phyloP scores from a whole-genome alignment of 1,139 yeast species.

The Blastobotrys arbuscula region DNA sequence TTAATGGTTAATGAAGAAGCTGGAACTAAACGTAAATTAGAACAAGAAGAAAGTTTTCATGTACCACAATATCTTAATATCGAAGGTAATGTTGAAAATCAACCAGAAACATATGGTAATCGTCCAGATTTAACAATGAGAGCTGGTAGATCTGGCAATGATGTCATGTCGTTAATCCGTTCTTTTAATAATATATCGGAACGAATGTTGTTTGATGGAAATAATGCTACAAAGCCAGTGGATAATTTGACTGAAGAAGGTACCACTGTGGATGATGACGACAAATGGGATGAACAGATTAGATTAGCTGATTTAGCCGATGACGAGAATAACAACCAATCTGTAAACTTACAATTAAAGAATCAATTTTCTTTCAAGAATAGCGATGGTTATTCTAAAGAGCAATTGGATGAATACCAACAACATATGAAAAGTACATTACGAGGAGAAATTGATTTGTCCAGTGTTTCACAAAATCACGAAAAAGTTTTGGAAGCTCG shows the following conservation, averaged over 20 bases:
- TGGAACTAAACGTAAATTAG: conserved; percentile 37
- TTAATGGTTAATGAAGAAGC: conserved; percentile 35
- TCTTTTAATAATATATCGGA: conserved; percentile 87
- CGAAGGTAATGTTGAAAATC: conserved; percentile 75
- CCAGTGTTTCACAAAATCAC: conserved; percentile 12
- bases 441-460: conserved; percentile 21
- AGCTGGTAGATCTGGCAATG: conserved; percentile 47
- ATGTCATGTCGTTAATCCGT: conserved; percentile 66
- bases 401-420: conserved; percentile 10
- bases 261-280: neutral
- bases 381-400: neutral
- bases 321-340: conserved; percentile 42
- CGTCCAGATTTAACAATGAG: conserved; percentile 89
- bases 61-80: conserved; percentile 52
- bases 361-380: neutral
- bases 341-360: conserved; percentile 48
- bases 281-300: conserved; percentile 45
- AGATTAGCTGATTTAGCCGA: conserved; percentile 56
- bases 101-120: conserved; percentile 71
- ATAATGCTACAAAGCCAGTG: conserved; percentile 16
- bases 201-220: conserved; percentile 63
- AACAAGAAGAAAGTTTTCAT: conserved; percentile 36
- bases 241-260: conserved; percentile 26
- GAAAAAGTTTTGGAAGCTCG: conserved; percentile 23
- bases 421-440: conserved; percentile 21